A percentile compares a stretch with the other conserved stretches of the same genome.
Evolutionary conservation across 192 early-diverging fungal genomes (phyloP).

Genomic region (Rhizophagus clarus): DNA sequence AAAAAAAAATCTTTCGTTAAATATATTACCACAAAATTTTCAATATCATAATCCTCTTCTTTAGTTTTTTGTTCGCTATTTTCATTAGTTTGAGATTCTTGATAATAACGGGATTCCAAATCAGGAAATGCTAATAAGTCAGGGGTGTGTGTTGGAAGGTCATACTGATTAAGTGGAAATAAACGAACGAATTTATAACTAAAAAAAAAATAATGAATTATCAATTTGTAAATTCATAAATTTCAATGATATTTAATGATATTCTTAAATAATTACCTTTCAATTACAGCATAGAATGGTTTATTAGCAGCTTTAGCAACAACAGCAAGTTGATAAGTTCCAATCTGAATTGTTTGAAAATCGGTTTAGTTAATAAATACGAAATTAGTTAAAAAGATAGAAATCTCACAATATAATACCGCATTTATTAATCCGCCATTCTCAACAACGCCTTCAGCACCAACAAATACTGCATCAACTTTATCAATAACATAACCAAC

Average conservation of each 20-base stretch:
- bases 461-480: conserved; percentile 95
- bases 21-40: conserved; percentile 33
- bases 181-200: conserved; percentile 96
- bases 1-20: conserved; percentile 21
- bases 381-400: background rate
- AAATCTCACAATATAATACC: conserved; percentile 33
- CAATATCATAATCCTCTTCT: conserved; percentile 21
- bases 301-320: conserved; percentile 94
- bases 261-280: conserved; percentile 63
- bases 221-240: background rate
- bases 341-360: conserved; percentile 58
- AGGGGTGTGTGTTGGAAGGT: conserved; percentile 77
- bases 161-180: conserved; percentile 94
- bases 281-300: conserved; percentile 92
- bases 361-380: background rate
- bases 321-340: conserved; percentile 93
- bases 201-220: conserved; percentile 1
- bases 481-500: conserved; percentile 94
- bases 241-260: background rate
- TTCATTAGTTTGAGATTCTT: conserved; percentile 1
- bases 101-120: conserved; percentile 28
- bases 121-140: conserved; percentile 71
- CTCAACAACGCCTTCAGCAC: conserved; percentile 97
- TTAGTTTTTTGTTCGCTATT: no score
- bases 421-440: conserved; percentile 98